Base-by-base conservation (phyloP, 306 rosid genomes). In the Quercus parvula region DNA sequence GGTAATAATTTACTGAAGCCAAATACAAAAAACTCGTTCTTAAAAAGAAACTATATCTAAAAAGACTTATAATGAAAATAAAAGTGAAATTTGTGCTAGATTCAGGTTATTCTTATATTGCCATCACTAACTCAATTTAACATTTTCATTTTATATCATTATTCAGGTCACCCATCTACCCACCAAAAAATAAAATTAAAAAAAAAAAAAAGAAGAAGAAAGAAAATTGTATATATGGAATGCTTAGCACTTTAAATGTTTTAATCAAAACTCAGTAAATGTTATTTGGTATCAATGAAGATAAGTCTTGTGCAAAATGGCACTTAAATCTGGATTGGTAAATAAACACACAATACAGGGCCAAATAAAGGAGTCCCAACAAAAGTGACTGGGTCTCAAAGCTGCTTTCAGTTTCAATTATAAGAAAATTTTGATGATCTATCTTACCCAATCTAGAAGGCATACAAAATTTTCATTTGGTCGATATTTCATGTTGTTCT, bases 381-480 rank as follows among this genome's bases (percentile, higher is more conserved):
- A 31, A 18, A 0, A 18, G 20, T 2, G 5, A 31, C 10, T 7
- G 14, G 71, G 19, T 35, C 41, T 30, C 14, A 17, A 64, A 30
- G 10, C 20, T 30, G 17, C 72, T 3, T 67, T 8, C 18, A 31
- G 6, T 66, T 66, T 66, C 22, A 66, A 2, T 4, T 2, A 66
- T 66, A 17, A 31, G 51, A 67, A 19, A 31, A 8, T 18, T 5
- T 28, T 35, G 49, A 18, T 33, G 72, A 49, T 6, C 31, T 6
- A 71, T 31, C 78, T 72, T 82, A 92, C 97, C 92, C 82, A 78
- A 59, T 92, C 97, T 71, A 90, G 66, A 76, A 92, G 97, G 75
- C 93, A 90, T 14, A 88, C 86, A 81, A 61, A 84, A 55, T 86
- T 71, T 71, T 90, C 92, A 77, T 63, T 69, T 62, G 89, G 84